Evolutionary conservation across 2,329 filamentous ascomycete genomes (phyloP).

Genomic region (Aureobasidium sp.): DNA sequence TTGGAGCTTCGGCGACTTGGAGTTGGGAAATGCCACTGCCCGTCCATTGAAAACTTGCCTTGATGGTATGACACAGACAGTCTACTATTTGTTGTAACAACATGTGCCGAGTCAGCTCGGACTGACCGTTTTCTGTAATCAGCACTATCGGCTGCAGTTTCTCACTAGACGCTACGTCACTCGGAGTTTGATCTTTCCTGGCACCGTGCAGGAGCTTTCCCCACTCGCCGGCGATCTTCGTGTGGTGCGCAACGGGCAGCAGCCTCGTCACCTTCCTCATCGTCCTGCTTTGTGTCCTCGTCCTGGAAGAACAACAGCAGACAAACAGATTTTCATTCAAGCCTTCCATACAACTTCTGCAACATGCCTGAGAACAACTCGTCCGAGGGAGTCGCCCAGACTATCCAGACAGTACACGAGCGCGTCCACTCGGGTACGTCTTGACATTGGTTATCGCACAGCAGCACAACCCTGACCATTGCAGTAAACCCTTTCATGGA

Average conservation of each 20-base stretch:
- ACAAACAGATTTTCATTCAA: background rate
- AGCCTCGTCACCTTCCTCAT: background rate
- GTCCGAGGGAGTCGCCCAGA: background rate
- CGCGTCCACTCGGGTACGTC: constrained; percentile 9
- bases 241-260: constrained; percentile 1
- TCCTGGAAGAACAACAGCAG: background rate
- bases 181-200: background rate
- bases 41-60: background rate
- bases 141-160: background rate
- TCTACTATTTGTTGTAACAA: background rate
- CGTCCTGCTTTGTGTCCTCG: background rate
- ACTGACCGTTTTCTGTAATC: background rate
- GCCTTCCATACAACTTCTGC: background rate
- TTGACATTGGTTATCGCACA: background rate
- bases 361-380: constrained; percentile 8
- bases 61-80: background rate
- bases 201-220: background rate
- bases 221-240: constrained; percentile 1
- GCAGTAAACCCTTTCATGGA: constrained; percentile 68
- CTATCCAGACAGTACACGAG: background rate
- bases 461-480: background rate
- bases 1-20: background rate
- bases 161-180: background rate
- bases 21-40: background rate
- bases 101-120: background rate